Percentiles rank a stretch among this genome's conserved stretches.
These are phyloP conservation scores for Pistacia integerrima DNA, from an alignment of 345 rosid species.

Conservation along the genomic window DNA sequence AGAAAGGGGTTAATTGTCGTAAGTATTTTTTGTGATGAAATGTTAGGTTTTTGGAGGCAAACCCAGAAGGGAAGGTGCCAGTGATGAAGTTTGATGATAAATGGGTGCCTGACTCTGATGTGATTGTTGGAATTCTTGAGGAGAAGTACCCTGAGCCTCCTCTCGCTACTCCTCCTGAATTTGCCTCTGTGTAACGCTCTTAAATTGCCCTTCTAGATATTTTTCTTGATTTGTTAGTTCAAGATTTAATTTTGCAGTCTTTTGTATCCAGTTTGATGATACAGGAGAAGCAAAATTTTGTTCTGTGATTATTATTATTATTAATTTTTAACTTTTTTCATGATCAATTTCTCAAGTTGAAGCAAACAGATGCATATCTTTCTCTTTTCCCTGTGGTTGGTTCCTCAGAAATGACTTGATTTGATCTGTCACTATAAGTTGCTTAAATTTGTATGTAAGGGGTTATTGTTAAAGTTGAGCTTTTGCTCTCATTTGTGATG, in stretches of 20 bases:
- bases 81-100: constrained; percentile 70
- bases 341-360: neutral
- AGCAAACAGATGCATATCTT: neutral
- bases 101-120: constrained; percentile 89
- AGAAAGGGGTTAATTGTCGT: neutral
- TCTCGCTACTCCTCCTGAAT: constrained; percentile 60
- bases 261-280: too few species aligned
- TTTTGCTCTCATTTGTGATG: neutral
- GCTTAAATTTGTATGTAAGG: neutral
- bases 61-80: constrained; percentile 86
- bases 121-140: constrained; percentile 73
- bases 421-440: neutral
- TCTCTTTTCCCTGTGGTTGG: neutral
- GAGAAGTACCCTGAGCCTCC: constrained; percentile 84
- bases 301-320: too few species aligned
- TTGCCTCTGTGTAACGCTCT: constrained; percentile 62
- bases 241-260: too few species aligned
- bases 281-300: too few species aligned
- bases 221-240: too few species aligned
- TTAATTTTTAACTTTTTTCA: neutral
- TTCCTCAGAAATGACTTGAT: neutral
- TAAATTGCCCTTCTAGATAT: neutral
- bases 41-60: constrained; percentile 75
- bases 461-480: neutral
- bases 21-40: neutral